phyloP scores from a whole-genome alignment of 768 basidiomycete species.

The Leccinum broughii region DNA sequence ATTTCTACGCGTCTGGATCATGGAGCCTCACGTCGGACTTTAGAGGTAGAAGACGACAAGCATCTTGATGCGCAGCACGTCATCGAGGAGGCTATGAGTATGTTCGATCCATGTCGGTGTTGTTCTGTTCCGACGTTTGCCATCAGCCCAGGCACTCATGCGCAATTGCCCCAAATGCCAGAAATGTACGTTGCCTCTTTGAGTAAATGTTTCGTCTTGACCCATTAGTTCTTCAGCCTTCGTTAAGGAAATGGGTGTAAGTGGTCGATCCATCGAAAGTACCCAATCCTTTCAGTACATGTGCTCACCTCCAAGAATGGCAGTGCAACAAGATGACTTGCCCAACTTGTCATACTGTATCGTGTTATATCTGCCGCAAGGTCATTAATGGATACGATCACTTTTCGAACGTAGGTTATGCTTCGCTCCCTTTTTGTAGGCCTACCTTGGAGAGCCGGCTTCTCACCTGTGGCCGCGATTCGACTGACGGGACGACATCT shows the following conservation, averaged over 20 bases:
- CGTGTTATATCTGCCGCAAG: slow-evolving; percentile 83
- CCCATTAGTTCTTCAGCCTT: slow-evolving; percentile 52
- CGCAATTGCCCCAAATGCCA: slow-evolving; percentile 85
- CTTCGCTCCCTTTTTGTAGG: neutral
- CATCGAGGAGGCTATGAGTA: slow-evolving; percentile 94
- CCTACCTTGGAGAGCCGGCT: neutral
- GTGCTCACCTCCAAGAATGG: neutral
- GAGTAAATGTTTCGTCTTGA: neutral
- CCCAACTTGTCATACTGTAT: slow-evolving; percentile 66
- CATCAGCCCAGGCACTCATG: slow-evolving; percentile 74
- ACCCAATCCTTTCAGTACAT: neutral
- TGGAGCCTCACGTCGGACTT: neutral
- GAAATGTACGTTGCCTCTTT: slow-evolving; percentile 53
- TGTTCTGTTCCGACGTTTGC: slow-evolving; percentile 3
- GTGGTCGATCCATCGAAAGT: slow-evolving; percentile 24
- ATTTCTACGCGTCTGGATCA: neutral
- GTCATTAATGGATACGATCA: slow-evolving; percentile 77
- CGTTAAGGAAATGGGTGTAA: slow-evolving; percentile 75
- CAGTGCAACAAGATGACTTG: slow-evolving; percentile 95
- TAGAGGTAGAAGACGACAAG: slow-evolving; percentile 76
- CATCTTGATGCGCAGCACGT: slow-evolving; percentile 72
- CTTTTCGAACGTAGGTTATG: slow-evolving; percentile 51
- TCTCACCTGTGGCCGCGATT: neutral
- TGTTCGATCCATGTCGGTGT: slow-evolving; percentile 20
- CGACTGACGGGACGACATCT: slow-evolving; percentile 10